Evolutionary conservation across 177 flowering plant genomes (phyloP).

Genomic region (Telopea speciosissima): DNA sequence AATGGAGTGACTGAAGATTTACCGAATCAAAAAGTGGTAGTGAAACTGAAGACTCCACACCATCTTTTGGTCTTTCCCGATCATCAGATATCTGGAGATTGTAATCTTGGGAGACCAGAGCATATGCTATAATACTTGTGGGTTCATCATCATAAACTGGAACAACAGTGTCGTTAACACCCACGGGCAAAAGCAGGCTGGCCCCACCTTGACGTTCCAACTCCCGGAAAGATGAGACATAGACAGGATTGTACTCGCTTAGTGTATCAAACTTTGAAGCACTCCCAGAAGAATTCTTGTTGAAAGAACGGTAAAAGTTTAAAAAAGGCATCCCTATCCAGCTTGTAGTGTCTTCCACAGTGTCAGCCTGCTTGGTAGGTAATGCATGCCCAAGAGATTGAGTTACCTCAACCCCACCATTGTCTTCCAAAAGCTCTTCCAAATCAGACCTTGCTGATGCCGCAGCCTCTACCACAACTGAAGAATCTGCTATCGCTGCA

Average conservation of each 20-base stretch:
- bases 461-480: slow-evolving; percentile 15
- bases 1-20: slow-evolving; percentile 29
- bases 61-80: slow-evolving; percentile 50
- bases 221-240: slow-evolving; percentile 54
- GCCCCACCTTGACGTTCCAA: slow-evolving; percentile 62
- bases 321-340: slow-evolving; percentile 63
- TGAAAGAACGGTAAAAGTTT: slow-evolving; percentile 53
- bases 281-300: slow-evolving; percentile 39
- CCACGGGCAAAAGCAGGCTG: slow-evolving; percentile 63
- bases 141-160: slow-evolving; percentile 97
- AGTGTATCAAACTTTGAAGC: slow-evolving; percentile 46
- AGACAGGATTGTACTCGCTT: slow-evolving; percentile 53
- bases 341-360: slow-evolving; percentile 47
- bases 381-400: slow-evolving; percentile 26
- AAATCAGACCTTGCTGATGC: slow-evolving; percentile 22
- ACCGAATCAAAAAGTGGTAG: slow-evolving; percentile 34
- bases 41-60: slow-evolving; percentile 37
- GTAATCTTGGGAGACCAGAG: slow-evolving; percentile 58
- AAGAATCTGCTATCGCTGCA: slow-evolving; percentile 31
- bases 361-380: slow-evolving; percentile 36
- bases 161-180: slow-evolving; percentile 68
- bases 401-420: slow-evolving; percentile 20
- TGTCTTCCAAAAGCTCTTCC: slow-evolving; percentile 39
- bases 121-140: slow-evolving; percentile 80
- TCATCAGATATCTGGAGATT: slow-evolving; percentile 55